Base-by-base conservation (phyloP, 2,329 filamentous ascomycete species). In the Didymella glomerata region DNA sequence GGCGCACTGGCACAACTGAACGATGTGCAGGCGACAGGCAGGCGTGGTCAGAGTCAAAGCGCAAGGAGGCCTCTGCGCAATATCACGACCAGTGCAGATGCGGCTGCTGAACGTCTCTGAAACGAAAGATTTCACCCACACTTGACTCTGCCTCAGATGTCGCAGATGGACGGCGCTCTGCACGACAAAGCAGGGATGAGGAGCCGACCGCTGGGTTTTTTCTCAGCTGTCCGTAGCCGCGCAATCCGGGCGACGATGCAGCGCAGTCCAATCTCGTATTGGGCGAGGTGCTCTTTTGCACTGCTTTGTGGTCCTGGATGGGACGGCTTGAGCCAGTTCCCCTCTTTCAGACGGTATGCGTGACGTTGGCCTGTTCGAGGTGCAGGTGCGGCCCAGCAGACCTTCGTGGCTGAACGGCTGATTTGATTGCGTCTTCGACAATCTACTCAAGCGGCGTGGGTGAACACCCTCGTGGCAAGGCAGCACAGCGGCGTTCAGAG, bases 221-320 rank as follows among this genome's bases (percentile, higher is more conserved):
- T 50, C 56, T 50, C 56, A 59, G 44, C 56, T 54, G 56, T 54
- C 56, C 56, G 50, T 49, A 46, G 56, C 56, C 56, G 56, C 50
- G 50, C 56, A 59, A 49, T 54, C 56, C 56, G 56, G 32, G 48
- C 25, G 45, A 46, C 46, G 32, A 52, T 42, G 54, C 49, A 58
- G 49, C 28, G 45, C 49, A 58, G 24, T 45, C 49, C 49, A 34
- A 46, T 46, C 45, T 54, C 56, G 56, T 54, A 59, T 54, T 50
- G 50, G 50, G 40, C 40, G 40, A 59, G 27, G 22, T n/a, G 30
- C 50, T 42, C 24, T 44, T 54, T 59, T 47, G 56, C 56, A 54
- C 56, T 47, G 56, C 47, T 49, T 41, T 54, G 20, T 44, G 44
- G 45, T 53, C 38, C 30, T 45, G 41, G 36, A 54, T 50, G 27